Evolutionary conservation across 2,329 filamentous ascomycete genomes (phyloP), one percentile per base, ranked within the genome.

Genomic region (Fusarium praegraminearum): DNA sequence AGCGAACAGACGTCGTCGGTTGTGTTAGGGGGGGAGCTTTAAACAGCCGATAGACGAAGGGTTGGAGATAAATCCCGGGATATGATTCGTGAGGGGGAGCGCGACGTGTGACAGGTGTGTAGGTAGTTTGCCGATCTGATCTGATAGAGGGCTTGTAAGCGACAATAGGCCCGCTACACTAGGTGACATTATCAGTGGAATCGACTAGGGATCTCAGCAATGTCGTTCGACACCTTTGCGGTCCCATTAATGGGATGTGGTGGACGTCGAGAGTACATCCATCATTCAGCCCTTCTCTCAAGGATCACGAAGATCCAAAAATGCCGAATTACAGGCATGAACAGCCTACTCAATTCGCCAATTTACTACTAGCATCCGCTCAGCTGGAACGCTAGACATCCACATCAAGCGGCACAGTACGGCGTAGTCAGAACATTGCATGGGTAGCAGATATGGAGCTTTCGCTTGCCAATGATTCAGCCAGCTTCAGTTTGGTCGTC

Each of bases 331-430:
- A 44, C 46, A 30, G 32, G 57, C 51, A 33, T 44, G 58, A 35
- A 65, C 16, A 40, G 6, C 40, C 18, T 54, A 18, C 36, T 33
- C 65, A 60, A 51, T 63, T 58, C 52, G 36, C 45, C 59, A 65
- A 73, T 74, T 74, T 63, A 68, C 67, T 74, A 73, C 70, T 63
- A 61, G 49, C 70, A 60, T 64, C 63, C 59, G 57, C 62, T 55
- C 65, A 72, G 61, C 72, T 71, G 72, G 72, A 62, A 72, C 65
- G 65, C 35, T 30, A 47, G 44, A 38, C 49, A 56, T 62, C 70
- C 62, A 65, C 54, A 65, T 28, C 45, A 36, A 46, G 61, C 60
- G 62, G 60, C 61, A 65, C 62, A 45, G 56, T 51, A 51, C 47
- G 57, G 53, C 57, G 58, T 33, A 52, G 56, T 67, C 57, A 60